Evolutionary conservation across 495 filamentous ascomycete species (phyloP), one percentile per base, ranked within the genome.

Genomic region (Friedmanniomyces endolithicus): DNA sequence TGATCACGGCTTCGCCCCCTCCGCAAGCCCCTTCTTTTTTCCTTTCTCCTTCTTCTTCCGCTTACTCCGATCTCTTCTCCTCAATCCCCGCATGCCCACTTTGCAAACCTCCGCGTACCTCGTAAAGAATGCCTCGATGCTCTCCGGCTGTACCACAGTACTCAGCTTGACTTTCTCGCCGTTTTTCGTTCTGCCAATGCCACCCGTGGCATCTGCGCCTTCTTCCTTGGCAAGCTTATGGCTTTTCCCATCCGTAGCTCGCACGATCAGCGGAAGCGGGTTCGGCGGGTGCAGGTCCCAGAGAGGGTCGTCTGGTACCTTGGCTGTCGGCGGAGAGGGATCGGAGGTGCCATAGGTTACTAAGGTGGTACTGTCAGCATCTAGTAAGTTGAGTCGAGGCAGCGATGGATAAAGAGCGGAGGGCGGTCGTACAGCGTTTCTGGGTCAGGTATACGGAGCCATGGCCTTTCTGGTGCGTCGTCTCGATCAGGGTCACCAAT

Each of bases 81-180:
- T 97, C 74, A 98, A 63, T 19, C 76, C 80, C 25, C 78, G 74
- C 90, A 96, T 97, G 17, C 89, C 88, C 0, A 75, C 70, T 72
- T 92, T 96, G 68, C 88, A 94, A 7, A 87, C 75, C 61, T 97
- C 94, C n/a, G 88, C 89, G 69, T 97, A 98, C 39, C 79, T 76
- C 16, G 72, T 72, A 68, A 86, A 98, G 61, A 98, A 98, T 0
- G 66, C 71, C 37, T 94, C 88, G 3, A 96, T 69, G 1, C 83
- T 79, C 40, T 80, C 79, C 11, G 85, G 77, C 45, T 81, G 73
- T 12, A 97, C 88, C 2, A 95, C 64, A 0, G 94, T 97, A 1
- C 85, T 87, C 27, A 97, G 62, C 68, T 95, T 95, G 58, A 87
- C 71, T 69, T 87, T 94, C 1, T 70, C 63, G 14, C 62, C 65